Evolutionary conservation across 148 eudicot species (phyloP).

Genomic region (Fagopyrum tataricum): DNA sequence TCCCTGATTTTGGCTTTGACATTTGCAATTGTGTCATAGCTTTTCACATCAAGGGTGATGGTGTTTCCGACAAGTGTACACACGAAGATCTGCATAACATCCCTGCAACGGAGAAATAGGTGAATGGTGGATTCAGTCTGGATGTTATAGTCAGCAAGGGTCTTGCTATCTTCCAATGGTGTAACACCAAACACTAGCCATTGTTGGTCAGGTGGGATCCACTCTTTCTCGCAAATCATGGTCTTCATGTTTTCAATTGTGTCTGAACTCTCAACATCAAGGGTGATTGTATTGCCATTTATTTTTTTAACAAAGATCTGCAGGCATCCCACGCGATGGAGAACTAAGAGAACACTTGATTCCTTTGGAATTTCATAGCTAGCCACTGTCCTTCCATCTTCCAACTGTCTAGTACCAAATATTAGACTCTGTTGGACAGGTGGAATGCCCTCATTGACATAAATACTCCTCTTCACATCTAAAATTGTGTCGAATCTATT

Average conservation of each 20-base stretch:
- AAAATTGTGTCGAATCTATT: background rate
- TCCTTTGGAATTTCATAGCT: background rate
- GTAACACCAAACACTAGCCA: background rate
- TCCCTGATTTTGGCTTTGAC: conserved; percentile 18
- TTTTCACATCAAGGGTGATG: background rate
- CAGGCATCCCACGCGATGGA: background rate
- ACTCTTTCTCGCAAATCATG: background rate
- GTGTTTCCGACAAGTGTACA: conserved; percentile 8
- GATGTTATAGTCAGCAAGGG: conserved; percentile 5
- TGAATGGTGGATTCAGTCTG: conserved; percentile 6
- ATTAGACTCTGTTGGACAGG: background rate
- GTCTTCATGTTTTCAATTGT: background rate
- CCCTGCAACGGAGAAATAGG: conserved; percentile 10
- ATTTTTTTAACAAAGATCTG: conserved; percentile 5
- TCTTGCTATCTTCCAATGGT: background rate
- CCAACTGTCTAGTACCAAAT: background rate
- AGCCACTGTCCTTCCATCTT: background rate
- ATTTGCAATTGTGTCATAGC: conserved; percentile 19
- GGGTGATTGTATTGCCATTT: background rate
- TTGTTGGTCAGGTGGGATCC: background rate
- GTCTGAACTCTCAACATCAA: background rate
- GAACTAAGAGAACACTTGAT: background rate
- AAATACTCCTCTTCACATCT: background rate
- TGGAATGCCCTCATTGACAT: background rate
- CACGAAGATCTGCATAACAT: background rate